Evolutionary conservation across 345 rosid species (phyloP).

Genomic region (Aethionema arabicum): DNA sequence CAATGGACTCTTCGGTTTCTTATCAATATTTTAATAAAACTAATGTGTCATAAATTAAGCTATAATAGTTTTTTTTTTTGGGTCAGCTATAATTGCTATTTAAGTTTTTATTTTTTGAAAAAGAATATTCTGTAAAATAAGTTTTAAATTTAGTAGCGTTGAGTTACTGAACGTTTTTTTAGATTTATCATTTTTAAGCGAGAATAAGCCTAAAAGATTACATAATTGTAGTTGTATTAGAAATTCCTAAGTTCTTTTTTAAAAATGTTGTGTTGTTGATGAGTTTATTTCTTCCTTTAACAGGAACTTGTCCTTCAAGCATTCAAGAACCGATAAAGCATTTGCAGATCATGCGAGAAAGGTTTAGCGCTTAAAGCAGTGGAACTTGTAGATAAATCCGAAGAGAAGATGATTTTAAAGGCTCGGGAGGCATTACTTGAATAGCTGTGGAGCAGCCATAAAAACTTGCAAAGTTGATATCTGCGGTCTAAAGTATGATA

Average conservation of each 20-base stretch:
- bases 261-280: conserved; percentile 28
- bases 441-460: conserved; percentile 28
- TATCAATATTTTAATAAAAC: not conserved
- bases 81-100: too few species aligned
- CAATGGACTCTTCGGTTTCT: conserved; percentile 12
- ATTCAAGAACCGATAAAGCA: conserved; percentile 39
- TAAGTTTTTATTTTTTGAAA: too few species aligned
- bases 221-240: too few species aligned
- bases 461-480: conserved; percentile 9
- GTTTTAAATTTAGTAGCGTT: too few species aligned
- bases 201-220: too few species aligned
- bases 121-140: not conserved
- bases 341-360: conserved; percentile 50
- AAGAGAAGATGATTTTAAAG: conserved; percentile 26
- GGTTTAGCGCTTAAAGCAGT: conserved; percentile 46
- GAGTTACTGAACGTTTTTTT: too few species aligned
- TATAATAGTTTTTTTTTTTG: too few species aligned
- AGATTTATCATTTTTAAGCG: too few species aligned
- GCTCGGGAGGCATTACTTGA: conserved; percentile 46
- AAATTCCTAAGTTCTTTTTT: too few species aligned
- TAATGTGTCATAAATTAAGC: too few species aligned
- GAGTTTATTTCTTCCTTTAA: conserved; percentile 44
- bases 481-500: conserved; percentile 14
- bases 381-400: conserved; percentile 41
- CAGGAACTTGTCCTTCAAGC: conserved; percentile 32